Evolutionary conservation across 1,139 yeast genomes (phyloP).

Genomic region (Sugiyamaella xylanicola): DNA sequence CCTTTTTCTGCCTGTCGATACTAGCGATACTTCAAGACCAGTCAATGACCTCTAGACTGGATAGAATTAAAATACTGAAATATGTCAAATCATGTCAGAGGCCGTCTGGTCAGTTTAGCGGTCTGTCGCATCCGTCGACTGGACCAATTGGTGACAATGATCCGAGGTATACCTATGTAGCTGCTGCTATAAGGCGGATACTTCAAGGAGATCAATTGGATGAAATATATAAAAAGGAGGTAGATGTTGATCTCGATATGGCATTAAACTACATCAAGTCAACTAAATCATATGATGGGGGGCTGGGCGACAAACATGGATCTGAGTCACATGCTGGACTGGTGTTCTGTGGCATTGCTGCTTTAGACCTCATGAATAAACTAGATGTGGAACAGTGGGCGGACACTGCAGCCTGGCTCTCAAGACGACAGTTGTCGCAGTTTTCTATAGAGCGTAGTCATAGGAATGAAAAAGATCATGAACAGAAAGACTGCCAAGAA

Average conservation of each 20-base stretch:
- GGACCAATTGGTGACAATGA: constrained; percentile 68
- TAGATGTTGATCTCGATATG: constrained; percentile 49
- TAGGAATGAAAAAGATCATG: neutral
- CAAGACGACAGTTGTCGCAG: constrained; percentile 23
- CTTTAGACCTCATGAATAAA: constrained; percentile 52
- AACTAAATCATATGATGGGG: constrained; percentile 64
- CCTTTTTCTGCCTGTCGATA: constrained; percentile 48
- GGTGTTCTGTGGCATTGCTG: constrained; percentile 80
- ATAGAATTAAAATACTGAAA: constrained; percentile 51
- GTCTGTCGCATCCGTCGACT: constrained; percentile 46
- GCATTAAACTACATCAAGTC: constrained; percentile 49
- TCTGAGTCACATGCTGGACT: constrained; percentile 87
- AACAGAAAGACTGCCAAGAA: too few relatives aligned
- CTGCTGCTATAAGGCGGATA: constrained; percentile 61
- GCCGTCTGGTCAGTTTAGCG: constrained; percentile 57
- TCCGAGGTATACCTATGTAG: constrained; percentile 74
- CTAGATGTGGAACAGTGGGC: constrained; percentile 41
- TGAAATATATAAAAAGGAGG: constrained; percentile 16
- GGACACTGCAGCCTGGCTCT: constrained; percentile 41
- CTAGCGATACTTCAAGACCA: constrained; percentile 53
- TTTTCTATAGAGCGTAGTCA: constrained; percentile 19
- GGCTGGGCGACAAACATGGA: constrained; percentile 53
- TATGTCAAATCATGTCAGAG: constrained; percentile 60
- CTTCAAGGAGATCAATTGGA: constrained; percentile 34
- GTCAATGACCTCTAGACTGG: constrained; percentile 43